Percentiles rank a stretch among this genome's conserved stretches.
Evolutionary conservation across 169 alveolate species (phyloP).

Genomic region (Perkinsus olseni): DNA sequence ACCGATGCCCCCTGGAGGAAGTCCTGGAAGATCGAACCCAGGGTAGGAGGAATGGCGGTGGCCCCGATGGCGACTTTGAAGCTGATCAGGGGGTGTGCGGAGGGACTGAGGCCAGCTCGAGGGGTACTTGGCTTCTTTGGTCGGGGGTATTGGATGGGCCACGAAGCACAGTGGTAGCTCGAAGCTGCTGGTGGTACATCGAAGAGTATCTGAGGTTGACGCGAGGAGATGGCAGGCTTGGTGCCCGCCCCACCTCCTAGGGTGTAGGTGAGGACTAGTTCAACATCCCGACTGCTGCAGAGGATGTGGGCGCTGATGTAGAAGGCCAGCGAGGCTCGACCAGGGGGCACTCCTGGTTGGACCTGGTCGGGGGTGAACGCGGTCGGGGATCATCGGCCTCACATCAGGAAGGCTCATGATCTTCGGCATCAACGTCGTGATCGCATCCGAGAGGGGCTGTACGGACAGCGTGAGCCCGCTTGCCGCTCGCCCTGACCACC

Average conservation of each 20-base stretch:
- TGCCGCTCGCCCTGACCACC: neutral
- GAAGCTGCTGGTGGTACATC: neutral
- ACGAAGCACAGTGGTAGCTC: neutral
- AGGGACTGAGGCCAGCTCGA: neutral
- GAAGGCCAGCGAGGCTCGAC: neutral
- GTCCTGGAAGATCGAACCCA: neutral
- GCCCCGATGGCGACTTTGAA: neutral
- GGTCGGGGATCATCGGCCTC: neutral
- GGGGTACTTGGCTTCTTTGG: neutral
- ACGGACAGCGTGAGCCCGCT: neutral
- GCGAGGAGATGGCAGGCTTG: neutral
- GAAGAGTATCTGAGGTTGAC: neutral
- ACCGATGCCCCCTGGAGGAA: neutral
- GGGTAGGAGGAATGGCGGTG: neutral
- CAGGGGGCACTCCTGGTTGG: neutral
- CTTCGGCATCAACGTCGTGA: neutral
- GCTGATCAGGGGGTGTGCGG: neutral
- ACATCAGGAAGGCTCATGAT: neutral
- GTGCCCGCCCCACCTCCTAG: neutral
- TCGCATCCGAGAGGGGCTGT: neutral
- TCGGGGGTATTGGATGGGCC: neutral
- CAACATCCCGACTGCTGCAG: neutral
- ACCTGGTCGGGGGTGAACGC: neutral
- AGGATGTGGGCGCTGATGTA: neutral
- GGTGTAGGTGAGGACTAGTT: neutral